These are phyloP conservation scores for Neurospora discreta DNA, from an alignment of 495 filamentous ascomycete species.

Conservation along the genomic window DNA sequence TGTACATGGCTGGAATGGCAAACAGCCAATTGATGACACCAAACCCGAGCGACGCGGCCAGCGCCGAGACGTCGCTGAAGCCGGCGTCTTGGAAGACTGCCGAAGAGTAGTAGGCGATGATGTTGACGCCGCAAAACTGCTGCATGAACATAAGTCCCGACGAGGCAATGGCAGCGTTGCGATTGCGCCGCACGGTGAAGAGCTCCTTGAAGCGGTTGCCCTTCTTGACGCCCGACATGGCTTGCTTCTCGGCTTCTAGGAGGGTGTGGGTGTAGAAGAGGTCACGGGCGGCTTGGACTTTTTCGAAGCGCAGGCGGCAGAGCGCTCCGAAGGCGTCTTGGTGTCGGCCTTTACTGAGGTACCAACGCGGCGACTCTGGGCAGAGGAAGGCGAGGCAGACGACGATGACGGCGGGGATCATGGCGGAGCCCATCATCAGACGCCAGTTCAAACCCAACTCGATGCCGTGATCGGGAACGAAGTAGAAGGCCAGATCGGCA, in stretches of 20 bases:
- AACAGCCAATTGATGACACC: constrained; percentile 75
- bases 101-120: constrained; percentile 60
- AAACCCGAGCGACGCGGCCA: constrained; percentile 61
- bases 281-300: constrained; percentile 71
- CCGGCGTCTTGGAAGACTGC: constrained; percentile 51
- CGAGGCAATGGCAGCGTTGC: constrained; percentile 61
- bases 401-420: constrained; percentile 63
- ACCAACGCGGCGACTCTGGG: constrained; percentile 65
- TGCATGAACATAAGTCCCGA: constrained; percentile 83
- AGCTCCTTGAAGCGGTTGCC: constrained; percentile 56
- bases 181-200: constrained; percentile 63
- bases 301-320: constrained; percentile 52
- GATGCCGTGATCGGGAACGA: constrained; percentile 42
- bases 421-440: constrained; percentile 71
- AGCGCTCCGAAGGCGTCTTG: constrained; percentile 56
- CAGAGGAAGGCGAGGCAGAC: constrained; percentile 59
- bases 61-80: constrained; percentile 43
- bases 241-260: constrained; percentile 52
- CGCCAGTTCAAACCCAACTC: constrained; percentile 67
- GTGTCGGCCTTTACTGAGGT: constrained; percentile 59
- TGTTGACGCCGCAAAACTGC: constrained; percentile 61
- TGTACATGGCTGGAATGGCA: constrained; percentile 66
- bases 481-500: constrained; percentile 60
- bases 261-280: constrained; percentile 71
- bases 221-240: constrained; percentile 39